Percentiles rank a stretch among this genome's conserved stretches.
phyloP scores from a whole-genome alignment of 2,329 filamentous ascomycete species.

The Apiospora hydei region DNA sequence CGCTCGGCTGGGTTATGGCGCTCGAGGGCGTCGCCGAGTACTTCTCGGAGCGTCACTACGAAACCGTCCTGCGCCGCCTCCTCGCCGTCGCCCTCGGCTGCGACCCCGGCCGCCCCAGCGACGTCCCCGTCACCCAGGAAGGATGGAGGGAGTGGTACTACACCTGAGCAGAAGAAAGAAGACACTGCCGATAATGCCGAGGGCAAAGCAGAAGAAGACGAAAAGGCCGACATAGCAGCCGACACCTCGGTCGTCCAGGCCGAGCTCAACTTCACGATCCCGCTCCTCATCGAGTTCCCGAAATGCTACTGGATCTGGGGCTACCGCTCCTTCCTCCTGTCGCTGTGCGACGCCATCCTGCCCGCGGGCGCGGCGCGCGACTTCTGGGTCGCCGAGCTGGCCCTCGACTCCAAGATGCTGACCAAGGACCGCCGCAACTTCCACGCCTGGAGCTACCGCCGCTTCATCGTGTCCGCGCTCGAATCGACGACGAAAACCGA shows the following conservation, averaged over 20 bases:
- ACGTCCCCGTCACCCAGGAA: conserved; percentile 56
- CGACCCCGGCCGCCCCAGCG: conserved; percentile 55
- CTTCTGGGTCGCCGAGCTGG: conserved; percentile 87
- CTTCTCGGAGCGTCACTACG: conserved; percentile 61
- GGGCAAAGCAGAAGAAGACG: conserved; percentile 29
- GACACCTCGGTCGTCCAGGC: conserved; percentile 65
- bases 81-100: conserved; percentile 58
- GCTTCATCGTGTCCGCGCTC: conserved; percentile 77
- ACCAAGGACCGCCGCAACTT: conserved; percentile 88
- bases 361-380: conserved; percentile 60
- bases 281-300: conserved; percentile 82
- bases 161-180: conserved; percentile 53
- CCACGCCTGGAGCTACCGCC: conserved; percentile 93
- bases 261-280: conserved; percentile 84
- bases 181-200: conserved; percentile 26
- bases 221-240: conserved; percentile 25
- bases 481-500: conserved; percentile 59
- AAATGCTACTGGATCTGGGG: conserved; percentile 99
- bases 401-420: conserved; percentile 87
- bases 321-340: conserved; percentile 85
- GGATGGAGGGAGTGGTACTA: conserved; percentile 61
- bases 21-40: conserved; percentile 63
- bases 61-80: conserved; percentile 70
- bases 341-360: conserved; percentile 72
- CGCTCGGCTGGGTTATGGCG: conserved; percentile 51